Conservation (phyloP, 805 yeast genomes). For the Hanseniaspora singularis region DNA sequence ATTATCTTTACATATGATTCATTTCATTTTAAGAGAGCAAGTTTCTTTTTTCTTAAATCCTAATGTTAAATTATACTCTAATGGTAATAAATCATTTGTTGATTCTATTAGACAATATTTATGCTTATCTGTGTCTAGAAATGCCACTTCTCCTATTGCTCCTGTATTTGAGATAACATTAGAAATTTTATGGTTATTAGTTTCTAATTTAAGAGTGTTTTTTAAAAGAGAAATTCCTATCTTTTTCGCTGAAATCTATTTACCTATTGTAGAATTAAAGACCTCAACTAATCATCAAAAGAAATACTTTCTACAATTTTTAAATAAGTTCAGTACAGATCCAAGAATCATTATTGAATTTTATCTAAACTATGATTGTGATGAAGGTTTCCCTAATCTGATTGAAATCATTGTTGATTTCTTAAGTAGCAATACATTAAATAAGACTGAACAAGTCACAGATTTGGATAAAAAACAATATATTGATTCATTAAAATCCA, state of each 20-base stretch:
- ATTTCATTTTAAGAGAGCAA: constrained; percentile 73
- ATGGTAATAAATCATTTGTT: constrained; percentile 46
- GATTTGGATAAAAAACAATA: constrained; percentile 51
- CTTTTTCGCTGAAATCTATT: constrained; percentile 80
- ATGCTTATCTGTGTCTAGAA: constrained; percentile 71
- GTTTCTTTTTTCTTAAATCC: constrained; percentile 64
- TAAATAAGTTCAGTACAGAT: constrained; percentile 73
- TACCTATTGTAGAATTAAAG: constrained; percentile 86
- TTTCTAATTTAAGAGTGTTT: constrained; percentile 70
- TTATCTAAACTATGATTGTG: constrained; percentile 92
- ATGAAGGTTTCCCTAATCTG: constrained; percentile 62
- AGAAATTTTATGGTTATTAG: constrained; percentile 84
- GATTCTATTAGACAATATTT: constrained; percentile 76
- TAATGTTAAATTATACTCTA: constrained; percentile 40
- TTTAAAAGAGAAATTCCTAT: constrained; percentile 92
- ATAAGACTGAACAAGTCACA: constrained; percentile 54
- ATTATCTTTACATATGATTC: constrained; percentile 75
- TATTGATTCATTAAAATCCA: constrained; percentile 39
- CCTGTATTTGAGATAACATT: constrained; percentile 85
- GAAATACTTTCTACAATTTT: constrained; percentile 67
- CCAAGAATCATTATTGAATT: constrained; percentile 86
- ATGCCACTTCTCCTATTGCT: constrained; percentile 82
- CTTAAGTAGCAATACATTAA: constrained; percentile 52
- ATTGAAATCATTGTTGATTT: constrained; percentile 75
- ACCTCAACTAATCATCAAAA: constrained; percentile 89